Conservation (phyloP, 441 rosid species). For the Rhodomyrtus psidioides region DNA sequence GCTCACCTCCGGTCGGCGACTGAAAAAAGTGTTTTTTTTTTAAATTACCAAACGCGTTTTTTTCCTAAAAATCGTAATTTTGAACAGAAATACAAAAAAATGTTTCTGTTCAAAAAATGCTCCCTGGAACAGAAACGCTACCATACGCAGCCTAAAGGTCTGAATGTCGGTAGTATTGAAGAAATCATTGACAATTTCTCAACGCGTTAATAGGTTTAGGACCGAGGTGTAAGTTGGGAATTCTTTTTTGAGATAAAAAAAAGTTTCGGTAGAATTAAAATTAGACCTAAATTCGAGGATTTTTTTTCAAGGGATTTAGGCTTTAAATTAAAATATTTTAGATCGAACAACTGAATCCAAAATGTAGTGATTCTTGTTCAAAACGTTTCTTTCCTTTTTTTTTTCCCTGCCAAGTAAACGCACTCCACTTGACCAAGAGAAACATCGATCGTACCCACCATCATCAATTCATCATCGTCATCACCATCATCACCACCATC, state of each 20-base stretch:
- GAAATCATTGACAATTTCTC: accelerated
- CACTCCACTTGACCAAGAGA: neutral
- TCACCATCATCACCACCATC: neutral
- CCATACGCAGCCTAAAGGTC: too few species aligned
- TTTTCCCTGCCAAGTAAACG: neutral
- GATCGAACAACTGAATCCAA: neutral
- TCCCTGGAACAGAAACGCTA: too few species aligned
- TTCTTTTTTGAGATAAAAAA: neutral
- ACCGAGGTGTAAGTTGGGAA: neutral
- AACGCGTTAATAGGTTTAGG: accelerated
- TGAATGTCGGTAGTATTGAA: accelerated
- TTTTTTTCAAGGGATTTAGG: neutral
- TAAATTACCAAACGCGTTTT: too few species aligned
- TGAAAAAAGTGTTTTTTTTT: too few species aligned
- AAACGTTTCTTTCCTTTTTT: neutral
- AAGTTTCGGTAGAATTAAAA: neutral
- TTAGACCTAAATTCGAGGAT: neutral
- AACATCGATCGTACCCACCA: neutral
- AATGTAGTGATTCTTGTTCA: neutral
- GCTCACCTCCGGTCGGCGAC: too few species aligned
- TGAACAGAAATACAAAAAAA: too few species aligned
- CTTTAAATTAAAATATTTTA: neutral
- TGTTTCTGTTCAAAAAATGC: too few species aligned
- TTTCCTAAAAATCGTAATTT: too few species aligned
- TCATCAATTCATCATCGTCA: neutral